These are phyloP conservation scores for Musa beccarii DNA, from an alignment of 176 grass and related monocot genomes.

Conservation along the genomic window DNA sequence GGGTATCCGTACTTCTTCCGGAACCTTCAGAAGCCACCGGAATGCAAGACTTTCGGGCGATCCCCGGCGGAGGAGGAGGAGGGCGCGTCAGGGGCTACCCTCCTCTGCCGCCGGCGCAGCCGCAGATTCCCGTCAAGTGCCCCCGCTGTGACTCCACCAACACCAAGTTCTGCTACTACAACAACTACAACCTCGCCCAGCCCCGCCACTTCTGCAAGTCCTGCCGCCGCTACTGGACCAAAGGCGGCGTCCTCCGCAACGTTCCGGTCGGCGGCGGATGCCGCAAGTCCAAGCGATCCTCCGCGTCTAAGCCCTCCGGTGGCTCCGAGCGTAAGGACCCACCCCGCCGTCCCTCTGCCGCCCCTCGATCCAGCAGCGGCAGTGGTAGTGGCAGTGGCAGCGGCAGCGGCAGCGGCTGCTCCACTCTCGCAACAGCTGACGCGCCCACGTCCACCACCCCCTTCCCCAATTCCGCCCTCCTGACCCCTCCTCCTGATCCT, in stretches of 20 bases:
- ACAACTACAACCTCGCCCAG: conserved; percentile 44
- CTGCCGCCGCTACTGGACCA: conserved; percentile 44
- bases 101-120: neutral
- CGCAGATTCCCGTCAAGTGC: conserved; percentile 13
- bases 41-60: neutral
- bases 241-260: conserved; percentile 42
- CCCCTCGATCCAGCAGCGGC: neutral
- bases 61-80: neutral
- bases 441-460: neutral
- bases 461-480: neutral
- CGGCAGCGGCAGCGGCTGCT: neutral
- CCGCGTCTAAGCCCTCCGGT: neutral
- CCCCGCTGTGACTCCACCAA: conserved; percentile 18
- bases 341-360: neutral
- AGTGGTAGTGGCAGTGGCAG: neutral
- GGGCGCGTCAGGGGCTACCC: neutral
- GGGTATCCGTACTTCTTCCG: neutral
- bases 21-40: neutral
- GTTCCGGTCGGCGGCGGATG: conserved; percentile 38
- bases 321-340: neutral
- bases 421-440: neutral
- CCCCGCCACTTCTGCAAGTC: conserved; percentile 43
- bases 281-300: conserved; percentile 14
- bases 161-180: conserved; percentile 51
- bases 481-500: neutral